These are phyloP conservation scores for Trematosphaeria pertusa DNA, from an alignment of 2,329 filamentous ascomycete genomes.

Conservation along the genomic window DNA sequence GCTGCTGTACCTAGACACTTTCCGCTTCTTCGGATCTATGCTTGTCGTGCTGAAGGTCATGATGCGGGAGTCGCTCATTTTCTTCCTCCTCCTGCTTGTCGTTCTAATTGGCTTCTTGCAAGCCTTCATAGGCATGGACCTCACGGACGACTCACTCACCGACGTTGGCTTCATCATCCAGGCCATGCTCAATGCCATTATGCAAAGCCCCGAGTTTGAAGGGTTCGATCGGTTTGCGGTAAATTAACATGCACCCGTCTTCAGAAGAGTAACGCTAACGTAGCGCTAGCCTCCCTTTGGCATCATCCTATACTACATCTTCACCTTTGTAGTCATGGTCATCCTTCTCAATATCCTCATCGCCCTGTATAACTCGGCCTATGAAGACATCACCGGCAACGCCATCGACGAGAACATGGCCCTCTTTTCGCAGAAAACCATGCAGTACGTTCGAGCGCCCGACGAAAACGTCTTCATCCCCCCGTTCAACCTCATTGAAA, in stretches of 20 bases:
- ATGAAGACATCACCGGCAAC: conserved; percentile 92
- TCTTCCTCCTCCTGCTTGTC: conserved; percentile 88
- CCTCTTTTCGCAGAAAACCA: conserved; percentile 90
- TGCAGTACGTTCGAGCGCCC: conserved; percentile 94
- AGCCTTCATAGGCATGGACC: conserved; percentile 90
- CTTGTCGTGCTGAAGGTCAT: conserved; percentile 86
- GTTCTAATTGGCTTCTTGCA: conserved; percentile 89
- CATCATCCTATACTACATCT: conserved; percentile 94
- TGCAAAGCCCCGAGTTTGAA: conserved; percentile 89
- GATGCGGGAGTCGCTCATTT: conserved; percentile 80
- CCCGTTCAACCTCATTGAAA: conserved; percentile 92
- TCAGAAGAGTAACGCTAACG: conserved; percentile 11
- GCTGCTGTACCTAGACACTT: conserved; percentile 88
- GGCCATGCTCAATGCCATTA: conserved; percentile 86
- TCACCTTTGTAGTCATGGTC: conserved; percentile 97
- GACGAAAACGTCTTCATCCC: conserved; percentile 99
- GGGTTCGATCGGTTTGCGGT: conserved; percentile 86
- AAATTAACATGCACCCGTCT: conserved; percentile 12
- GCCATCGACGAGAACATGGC: conserved; percentile 95
- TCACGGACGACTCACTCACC: conserved; percentile 70
- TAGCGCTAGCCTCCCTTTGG: conserved; percentile 75
- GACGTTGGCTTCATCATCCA: conserved; percentile 76
- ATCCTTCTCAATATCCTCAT: conserved; percentile 95
- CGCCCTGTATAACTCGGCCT: conserved; percentile 94
- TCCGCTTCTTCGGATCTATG: conserved; percentile 98